These are phyloP conservation scores for Saraca asoca DNA, from an alignment of 331 rosid species.

Conservation along the genomic window DNA sequence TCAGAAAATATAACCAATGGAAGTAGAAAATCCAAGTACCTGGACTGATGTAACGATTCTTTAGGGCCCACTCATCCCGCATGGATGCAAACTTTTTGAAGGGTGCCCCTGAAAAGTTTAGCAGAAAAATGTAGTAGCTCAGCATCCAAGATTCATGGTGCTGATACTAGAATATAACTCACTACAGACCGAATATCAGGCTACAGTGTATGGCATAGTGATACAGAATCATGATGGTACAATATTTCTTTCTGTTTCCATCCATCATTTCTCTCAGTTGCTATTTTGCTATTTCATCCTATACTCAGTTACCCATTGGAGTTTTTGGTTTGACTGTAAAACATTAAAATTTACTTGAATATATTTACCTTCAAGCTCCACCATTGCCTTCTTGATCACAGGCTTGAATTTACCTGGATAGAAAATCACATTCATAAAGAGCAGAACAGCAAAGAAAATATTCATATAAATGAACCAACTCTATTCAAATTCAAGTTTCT, in stretches of 20 bases:
- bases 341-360: not conserved
- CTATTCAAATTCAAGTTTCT: not conserved
- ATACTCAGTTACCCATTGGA: not conserved
- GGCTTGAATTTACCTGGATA: constrained; percentile 94
- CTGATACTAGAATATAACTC: constrained; percentile 16
- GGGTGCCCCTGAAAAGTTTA: constrained; percentile 78
- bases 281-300: not conserved
- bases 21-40: constrained; percentile 44
- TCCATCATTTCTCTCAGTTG: constrained; percentile 1
- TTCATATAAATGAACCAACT: constrained; percentile 19
- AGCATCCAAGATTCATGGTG: constrained; percentile 26
- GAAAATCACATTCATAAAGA: constrained; percentile 33
- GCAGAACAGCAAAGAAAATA: constrained; percentile 12
- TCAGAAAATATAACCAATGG: not conserved
- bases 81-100: constrained; percentile 87
- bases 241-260: not conserved
- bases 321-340: not conserved
- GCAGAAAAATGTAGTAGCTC: constrained; percentile 16
- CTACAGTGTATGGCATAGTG: not conserved
- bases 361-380: constrained; percentile 90
- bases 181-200: constrained; percentile 1
- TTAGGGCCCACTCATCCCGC: constrained; percentile 87
- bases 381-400: constrained; percentile 99
- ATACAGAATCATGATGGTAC: not conserved
- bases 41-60: constrained; percentile 86